Evolutionary conservation across 148 eudicot genomes (phyloP), one percentile per base, ranked within the genome.

Genomic region (Persicaria tinctoria): DNA sequence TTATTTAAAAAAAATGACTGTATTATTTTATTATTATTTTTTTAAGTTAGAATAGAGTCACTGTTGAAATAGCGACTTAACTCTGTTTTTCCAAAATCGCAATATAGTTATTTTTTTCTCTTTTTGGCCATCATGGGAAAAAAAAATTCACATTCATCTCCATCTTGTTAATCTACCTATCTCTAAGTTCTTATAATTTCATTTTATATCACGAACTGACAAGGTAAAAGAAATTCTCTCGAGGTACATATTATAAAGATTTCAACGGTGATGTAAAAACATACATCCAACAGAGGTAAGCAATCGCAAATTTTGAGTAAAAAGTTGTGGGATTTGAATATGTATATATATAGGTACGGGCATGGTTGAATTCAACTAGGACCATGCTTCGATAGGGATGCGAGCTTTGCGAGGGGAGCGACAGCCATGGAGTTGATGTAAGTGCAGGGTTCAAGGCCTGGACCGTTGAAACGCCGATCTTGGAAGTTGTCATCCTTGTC

Each of bases 331-430:
- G 66, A 4, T 23, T 7, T 57, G n/a, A 56, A 18, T 56, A 4
- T 8, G 4, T n/a, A 17, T 5, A 44, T 59, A 5, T 59, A 44
- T 41, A 10, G 1, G 12, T 50, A 44, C 13, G 3, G 41, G 41
- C 2, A 32, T 32, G 41, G 41, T 32, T 32, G 41, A 32, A 32
- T 32, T 66, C 44, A 66, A 47, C 8, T 14, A 8, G 47, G 70
- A 18, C 13, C 8, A 38, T 5, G 70, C 12, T 41, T 41, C 14
- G 18, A 13, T 14, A 5, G 9, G 6, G 70, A 66, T 47, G 94
- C 85, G n/a, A 93, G 89, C 81, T 83, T 91, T 50, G 97, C 98
- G 49, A 93, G 88, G 46, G 85, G 85, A 51, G 92, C 98, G 7
- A 91, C 70, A 0, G 97, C 98, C 23, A 87, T 17, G 44, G 98